phyloP scores from a whole-genome alignment of 2,329 filamentous ascomycete genomes.

The Alternaria gaisen region DNA sequence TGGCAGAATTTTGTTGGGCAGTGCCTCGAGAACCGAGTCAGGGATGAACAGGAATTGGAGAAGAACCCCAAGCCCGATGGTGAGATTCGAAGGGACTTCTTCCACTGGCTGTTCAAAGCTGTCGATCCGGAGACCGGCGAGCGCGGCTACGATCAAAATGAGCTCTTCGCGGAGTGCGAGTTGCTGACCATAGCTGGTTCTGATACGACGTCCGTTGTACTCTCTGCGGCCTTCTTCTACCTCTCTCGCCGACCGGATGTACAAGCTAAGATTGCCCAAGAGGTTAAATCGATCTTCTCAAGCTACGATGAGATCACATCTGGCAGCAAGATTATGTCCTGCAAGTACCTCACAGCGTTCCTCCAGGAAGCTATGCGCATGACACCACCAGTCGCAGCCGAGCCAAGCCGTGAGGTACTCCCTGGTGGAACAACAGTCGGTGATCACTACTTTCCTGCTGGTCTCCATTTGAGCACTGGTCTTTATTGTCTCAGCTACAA shows the following conservation, averaged over 20 bases:
- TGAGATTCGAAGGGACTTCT: conserved; percentile 51
- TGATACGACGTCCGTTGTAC: conserved; percentile 32
- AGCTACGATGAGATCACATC: conserved; percentile 29
- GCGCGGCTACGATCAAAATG: conserved; percentile 44
- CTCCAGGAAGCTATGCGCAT: conserved; percentile 36
- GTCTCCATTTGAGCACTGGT: conserved; percentile 23
- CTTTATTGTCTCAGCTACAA: conserved; percentile 30
- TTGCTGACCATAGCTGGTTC: conserved; percentile 36
- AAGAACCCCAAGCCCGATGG: conserved; percentile 24
- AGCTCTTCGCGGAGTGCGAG: conserved; percentile 48
- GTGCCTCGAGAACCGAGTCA: conserved; percentile 25
- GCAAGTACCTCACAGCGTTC: conserved; percentile 33
- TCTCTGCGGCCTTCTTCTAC: conserved; percentile 34
- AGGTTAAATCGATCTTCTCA: conserved; percentile 29
- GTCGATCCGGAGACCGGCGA: conserved; percentile 52
- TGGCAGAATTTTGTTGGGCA: conserved; percentile 30
- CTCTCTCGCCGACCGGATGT: conserved; percentile 21
- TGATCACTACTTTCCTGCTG: conserved; percentile 31
- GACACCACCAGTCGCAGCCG: conserved; percentile 29
- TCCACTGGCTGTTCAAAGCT: conserved; percentile 54
- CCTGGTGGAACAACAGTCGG: conserved; percentile 28
- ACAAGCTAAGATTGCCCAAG: conserved; percentile 27
- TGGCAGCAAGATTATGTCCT: conserved; percentile 25
- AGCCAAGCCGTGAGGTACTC: conserved; percentile 34
- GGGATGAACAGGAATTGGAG: conserved; percentile 23